Evolutionary conservation across 192 early-diverging fungal species (phyloP).

Genomic region (Paraglomus brasilianum): DNA sequence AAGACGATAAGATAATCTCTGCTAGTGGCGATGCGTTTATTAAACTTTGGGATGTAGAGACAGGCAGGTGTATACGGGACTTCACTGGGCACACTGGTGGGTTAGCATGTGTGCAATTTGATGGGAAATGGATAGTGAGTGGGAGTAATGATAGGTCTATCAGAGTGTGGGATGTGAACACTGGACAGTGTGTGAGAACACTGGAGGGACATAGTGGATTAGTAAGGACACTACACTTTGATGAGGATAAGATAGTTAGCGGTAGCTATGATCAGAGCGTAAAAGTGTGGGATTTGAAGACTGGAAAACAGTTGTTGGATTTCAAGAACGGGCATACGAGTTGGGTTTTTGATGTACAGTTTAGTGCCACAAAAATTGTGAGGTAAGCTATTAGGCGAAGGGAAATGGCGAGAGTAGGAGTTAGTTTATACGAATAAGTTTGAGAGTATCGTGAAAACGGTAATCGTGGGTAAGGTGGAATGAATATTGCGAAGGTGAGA

Average conservation of each 20-base stretch:
- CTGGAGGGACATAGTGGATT: constrained; percentile 69
- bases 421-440: constrained; percentile 3
- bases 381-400: constrained; percentile 42
- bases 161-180: constrained; percentile 75
- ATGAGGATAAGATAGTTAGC: constrained; percentile 76
- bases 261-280: constrained; percentile 94
- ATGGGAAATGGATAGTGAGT: constrained; percentile 71
- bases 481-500: too few relatives aligned
- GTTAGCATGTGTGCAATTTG: constrained; percentile 82
- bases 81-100: constrained; percentile 81
- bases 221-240: constrained; percentile 86
- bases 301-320: constrained; percentile 74
- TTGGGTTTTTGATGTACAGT: constrained; percentile 97
- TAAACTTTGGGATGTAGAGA: constrained; percentile 75
- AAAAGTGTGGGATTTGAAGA: constrained; percentile 89
- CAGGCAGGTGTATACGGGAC: constrained; percentile 68
- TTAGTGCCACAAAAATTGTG: constrained; percentile 78
- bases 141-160: constrained; percentile 84
- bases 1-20: constrained; percentile 68
- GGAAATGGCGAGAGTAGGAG: background rate
- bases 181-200: constrained; percentile 61
- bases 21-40: constrained; percentile 82
- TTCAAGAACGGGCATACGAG: constrained; percentile 76
- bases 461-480: too few relatives aligned
- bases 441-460: too few relatives aligned